Evolutionary conservation across 768 basidiomycete species (phyloP).

Genomic region (Boletus reticuloceps): DNA sequence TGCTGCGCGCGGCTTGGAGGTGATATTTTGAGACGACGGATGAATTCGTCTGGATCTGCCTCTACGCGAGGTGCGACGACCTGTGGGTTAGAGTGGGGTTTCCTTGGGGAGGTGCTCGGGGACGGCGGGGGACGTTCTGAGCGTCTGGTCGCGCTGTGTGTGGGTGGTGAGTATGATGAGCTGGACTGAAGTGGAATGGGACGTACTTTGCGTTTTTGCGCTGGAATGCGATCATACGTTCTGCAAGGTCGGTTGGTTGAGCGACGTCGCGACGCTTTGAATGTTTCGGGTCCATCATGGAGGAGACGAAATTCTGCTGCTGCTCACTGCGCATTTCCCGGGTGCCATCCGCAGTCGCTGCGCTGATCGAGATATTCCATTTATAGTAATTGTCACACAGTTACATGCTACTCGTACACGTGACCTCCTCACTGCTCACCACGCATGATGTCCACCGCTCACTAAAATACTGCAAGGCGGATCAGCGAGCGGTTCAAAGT

Average conservation of each 20-base stretch:
- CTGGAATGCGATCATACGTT: constrained; percentile 65
- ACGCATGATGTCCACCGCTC: constrained; percentile 32
- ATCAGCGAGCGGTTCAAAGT: not conserved
- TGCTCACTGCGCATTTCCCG: not conserved
- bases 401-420: constrained; percentile 16
- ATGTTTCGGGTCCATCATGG: no score
- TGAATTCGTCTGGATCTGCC: constrained; percentile 71
- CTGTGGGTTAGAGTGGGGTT: constrained; percentile 4
- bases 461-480: constrained; percentile 25
- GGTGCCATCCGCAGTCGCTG: constrained; percentile 32
- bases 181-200: not conserved
- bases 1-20: constrained; percentile 39
- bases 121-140: constrained; percentile 40
- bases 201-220: constrained; percentile 61
- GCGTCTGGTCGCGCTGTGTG: constrained; percentile 42
- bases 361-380: constrained; percentile 34
- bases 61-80: constrained; percentile 18
- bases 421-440: constrained; percentile 20
- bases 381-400: constrained; percentile 7
- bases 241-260: constrained; percentile 50
- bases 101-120: constrained; percentile 30
- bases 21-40: constrained; percentile 68
- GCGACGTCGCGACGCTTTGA: constrained; percentile 38
- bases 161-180: constrained; percentile 7
- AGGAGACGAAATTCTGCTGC: constrained; percentile 3